Evolutionary conservation across 2,329 filamentous ascomycete species (phyloP), one percentile per base, ranked within the genome.

Genomic region (Nothophoma quercina): DNA sequence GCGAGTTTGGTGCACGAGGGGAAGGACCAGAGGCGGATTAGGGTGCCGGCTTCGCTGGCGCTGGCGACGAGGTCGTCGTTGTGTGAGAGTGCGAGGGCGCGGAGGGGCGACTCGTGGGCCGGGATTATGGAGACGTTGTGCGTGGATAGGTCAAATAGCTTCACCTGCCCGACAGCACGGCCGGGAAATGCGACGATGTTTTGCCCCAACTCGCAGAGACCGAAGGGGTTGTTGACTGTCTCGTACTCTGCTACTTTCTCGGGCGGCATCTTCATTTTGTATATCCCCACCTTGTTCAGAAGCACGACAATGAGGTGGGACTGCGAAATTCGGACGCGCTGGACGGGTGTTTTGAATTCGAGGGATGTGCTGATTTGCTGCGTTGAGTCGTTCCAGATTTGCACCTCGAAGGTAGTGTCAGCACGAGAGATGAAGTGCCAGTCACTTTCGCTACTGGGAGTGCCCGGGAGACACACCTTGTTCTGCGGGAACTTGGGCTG

Each of bases 71-170:
- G 76, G 40, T 91, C 85, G 3, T 90, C 92, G 68, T 96, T 90
- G 0, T 82, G 82, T 62, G 91, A 96, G 28, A 99, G 78, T 9
- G 88, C 84, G 60, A 99, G 81, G 33, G 92, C 91, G 55, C 89
- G 85, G 15, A 99, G 78, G 0, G 89, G 81, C 0, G 89, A 88
- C 4, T 88, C 87, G 72, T 99, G 95, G 3, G 93, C 95, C 1
- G 92, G 91, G 53, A 98, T 91, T 71, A 99, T 96, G 77, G 89
- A 96, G 59, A 98, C 91, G 65, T 90, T 93, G 41, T 87, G 87
- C 0, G 87, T 91, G 15, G 81, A 80, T 9, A 96, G 76, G 64
- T 96, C 87, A 43, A 96, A 88, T 1, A 98, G 78, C 72, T 97
- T 93, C 22, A 98, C 88, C 68, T 99, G 95, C 10, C 95, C 95